Base-by-base conservation (phyloP, 805 yeast species). In the Kazachstania martiniae region DNA sequence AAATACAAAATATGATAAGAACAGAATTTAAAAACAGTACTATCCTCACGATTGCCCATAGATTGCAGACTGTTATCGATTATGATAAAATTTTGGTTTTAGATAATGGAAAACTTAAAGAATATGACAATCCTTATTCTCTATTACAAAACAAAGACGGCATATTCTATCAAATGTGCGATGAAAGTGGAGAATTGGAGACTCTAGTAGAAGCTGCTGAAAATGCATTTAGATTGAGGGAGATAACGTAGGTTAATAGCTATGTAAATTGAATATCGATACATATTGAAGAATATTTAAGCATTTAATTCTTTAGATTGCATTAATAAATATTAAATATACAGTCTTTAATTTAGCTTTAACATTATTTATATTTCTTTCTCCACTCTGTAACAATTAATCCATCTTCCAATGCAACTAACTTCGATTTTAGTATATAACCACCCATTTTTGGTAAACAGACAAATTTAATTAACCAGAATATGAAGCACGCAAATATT, bases 141-240 rank as follows among this genome's bases (percentile, higher is more conserved):
- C 65, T 82, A 39, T 65, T 75, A 41, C 55, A 61, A 27, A 49
- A 66, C 32, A 50, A 59, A 23, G 61, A 60, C 23, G 65, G 77
- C 12, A 56, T 66, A 15, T 80, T 77, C 63, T 63, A 66, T 44
- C 63, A 65, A 33, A 79, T 80, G 86, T 79, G 87, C 52, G 67
- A 63, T 21, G 81, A 82, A 56, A 77, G 89, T 48, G 95, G 95
- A 29, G 96, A 86, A 54, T 62, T 86, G 38, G 94, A 82, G 31
- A 65, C 74, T 3, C 67, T 86, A 46, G 61, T 71, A 12, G 69
- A 67, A 44, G 54, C 82, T 38, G 89, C 95, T 5, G 75, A 73
- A 47, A 76, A 70, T 39, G 67, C 82, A 1, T 72, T 19, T 10
- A 10, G 7, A n/a, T n/a, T n/a, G n/a, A n/a, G n/a, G n/a, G n/a